Percentiles rank a stretch among this genome's conserved stretches.
phyloP scores from a whole-genome alignment of 1,284 basidiomycete species.

The Austropuccinia psidii region DNA sequence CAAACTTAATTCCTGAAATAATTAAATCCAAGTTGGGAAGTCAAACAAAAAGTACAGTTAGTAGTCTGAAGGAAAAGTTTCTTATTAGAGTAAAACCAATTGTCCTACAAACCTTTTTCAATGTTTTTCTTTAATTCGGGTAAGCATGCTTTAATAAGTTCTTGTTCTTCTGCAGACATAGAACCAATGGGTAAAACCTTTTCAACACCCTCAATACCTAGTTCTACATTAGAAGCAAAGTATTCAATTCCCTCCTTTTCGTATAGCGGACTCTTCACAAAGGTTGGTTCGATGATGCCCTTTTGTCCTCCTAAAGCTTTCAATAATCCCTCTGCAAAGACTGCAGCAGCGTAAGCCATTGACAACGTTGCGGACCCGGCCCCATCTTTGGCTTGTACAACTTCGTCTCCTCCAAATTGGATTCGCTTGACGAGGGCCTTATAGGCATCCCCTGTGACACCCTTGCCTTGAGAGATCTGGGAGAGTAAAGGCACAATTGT shows the following conservation, averaged over 20 bases:
- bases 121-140: slow-evolving; percentile 90
- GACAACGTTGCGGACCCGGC: slow-evolving; percentile 77
- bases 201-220: slow-evolving; percentile 78
- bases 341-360: slow-evolving; percentile 79
- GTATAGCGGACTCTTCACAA: slow-evolving; percentile 73
- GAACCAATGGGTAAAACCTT: slow-evolving; percentile 75
- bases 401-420: slow-evolving; percentile 92
- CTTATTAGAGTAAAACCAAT: too few relatives aligned
- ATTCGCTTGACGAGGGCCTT: slow-evolving; percentile 70
- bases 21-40: too few relatives aligned
- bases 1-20: too few relatives aligned
- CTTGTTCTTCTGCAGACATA: slow-evolving; percentile 70
- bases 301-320: slow-evolving; percentile 80
- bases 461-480: slow-evolving; percentile 64
- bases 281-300: slow-evolving; percentile 74
- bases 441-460: slow-evolving; percentile 54
- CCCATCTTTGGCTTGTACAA: slow-evolving; percentile 85
- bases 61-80: too few relatives aligned
- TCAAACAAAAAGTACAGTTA: too few relatives aligned
- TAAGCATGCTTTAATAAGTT: slow-evolving; percentile 74
- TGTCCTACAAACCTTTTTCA: slow-evolving; percentile 88
- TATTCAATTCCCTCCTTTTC: slow-evolving; percentile 62
- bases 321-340: slow-evolving; percentile 71
- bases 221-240: slow-evolving; percentile 75
- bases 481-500: slow-evolving; percentile 88